A percentile compares a stretch with the other conserved stretches of the same genome.
phyloP scores from a whole-genome alignment of 805 yeast species.

The Grigorovia transvaalensis region DNA sequence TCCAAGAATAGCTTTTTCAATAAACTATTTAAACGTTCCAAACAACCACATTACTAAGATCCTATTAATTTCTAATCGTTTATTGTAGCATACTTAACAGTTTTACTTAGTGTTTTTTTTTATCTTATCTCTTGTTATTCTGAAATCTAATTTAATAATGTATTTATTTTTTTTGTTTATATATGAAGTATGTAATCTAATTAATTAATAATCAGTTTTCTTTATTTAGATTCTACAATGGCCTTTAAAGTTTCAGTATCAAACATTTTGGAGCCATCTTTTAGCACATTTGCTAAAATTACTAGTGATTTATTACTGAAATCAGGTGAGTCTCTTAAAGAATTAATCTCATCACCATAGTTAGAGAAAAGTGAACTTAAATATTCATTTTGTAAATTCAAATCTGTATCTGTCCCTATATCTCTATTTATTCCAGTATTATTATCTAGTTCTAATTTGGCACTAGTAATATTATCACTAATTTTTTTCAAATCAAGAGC shows the following conservation, averaged over 20 bases:
- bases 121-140: neutral
- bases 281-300: constrained; percentile 45
- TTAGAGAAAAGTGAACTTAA: constrained; percentile 44
- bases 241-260: constrained; percentile 40
- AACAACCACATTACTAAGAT: neutral
- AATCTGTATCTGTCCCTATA: neutral
- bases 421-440: neutral
- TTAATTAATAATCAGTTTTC: neutral
- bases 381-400: constrained; percentile 35
- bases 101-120: neutral
- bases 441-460: constrained; percentile 10
- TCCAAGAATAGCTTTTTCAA: constrained; percentile 6
- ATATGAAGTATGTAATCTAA: neutral
- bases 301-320: constrained; percentile 49
- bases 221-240: constrained; percentile 19
- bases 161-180: neutral
- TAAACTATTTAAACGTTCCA: constrained; percentile 8
- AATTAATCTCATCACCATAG: constrained; percentile 53
- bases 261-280: constrained; percentile 49
- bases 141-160: neutral
- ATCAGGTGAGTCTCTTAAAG: constrained; percentile 52
- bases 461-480: constrained; percentile 21
- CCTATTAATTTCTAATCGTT: neutral
- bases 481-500: constrained; percentile 25
- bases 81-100: too few species aligned